Evolutionary conservation across 2,329 filamentous ascomycete genomes (phyloP).

Genomic region (Talaromyces sp.): DNA sequence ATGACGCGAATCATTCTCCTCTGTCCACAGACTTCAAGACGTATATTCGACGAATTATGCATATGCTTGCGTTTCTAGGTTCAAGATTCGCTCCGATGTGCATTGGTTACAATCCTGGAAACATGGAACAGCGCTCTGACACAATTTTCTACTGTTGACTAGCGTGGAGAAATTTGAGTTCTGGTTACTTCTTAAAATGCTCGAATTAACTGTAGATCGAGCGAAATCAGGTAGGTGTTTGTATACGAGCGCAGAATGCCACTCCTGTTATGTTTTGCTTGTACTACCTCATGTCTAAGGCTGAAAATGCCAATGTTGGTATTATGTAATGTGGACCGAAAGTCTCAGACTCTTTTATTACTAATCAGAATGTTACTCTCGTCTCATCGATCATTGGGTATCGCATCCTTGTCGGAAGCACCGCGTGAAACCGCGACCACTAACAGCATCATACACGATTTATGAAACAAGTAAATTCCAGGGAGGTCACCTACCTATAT

Average conservation of each 20-base stretch:
- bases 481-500: too few relatives aligned
- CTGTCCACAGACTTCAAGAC: neutral
- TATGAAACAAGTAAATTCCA: neutral
- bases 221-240: neutral
- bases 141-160: neutral
- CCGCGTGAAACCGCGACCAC: neutral
- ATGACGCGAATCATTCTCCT: neutral
- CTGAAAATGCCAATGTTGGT: neutral
- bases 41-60: neutral
- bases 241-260: neutral
- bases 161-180: too few relatives aligned
- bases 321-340: conserved; percentile 1
- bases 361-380: neutral
- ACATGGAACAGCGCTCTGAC: neutral
- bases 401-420: neutral
- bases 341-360: neutral
- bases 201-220: neutral
- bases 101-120: neutral
- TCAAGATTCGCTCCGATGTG: neutral
- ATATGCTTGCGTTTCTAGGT: neutral
- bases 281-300: neutral
- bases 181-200: neutral
- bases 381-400: neutral
- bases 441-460: neutral
- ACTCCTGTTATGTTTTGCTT: neutral